These are phyloP conservation scores for Plasmodium gonderi DNA, from an alignment of 169 alveolate species.

Conservation along the genomic window DNA sequence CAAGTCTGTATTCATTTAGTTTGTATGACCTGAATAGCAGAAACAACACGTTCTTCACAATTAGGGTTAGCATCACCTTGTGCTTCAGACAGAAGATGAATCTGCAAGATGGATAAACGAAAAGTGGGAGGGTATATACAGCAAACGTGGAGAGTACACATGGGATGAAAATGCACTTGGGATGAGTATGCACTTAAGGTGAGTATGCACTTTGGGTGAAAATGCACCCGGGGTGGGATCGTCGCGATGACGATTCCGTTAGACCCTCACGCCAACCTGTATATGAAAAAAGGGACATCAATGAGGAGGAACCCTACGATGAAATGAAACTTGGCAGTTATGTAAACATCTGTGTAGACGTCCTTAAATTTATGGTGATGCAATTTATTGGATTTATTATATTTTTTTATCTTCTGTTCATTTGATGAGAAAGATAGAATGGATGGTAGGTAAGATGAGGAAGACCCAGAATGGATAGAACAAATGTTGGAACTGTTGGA, in stretches of 20 bases:
- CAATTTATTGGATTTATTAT: slow-evolving; percentile 15
- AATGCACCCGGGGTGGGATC: not conserved
- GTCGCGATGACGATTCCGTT: not conserved
- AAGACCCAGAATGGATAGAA: not conserved
- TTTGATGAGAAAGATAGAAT: slow-evolving; percentile 14
- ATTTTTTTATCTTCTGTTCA: not conserved
- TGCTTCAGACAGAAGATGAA: slow-evolving; percentile 42
- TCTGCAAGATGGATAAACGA: not conserved
- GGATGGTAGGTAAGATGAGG: slow-evolving; percentile 9
- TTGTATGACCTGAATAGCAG: slow-evolving; percentile 58
- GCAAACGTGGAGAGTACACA: not conserved
- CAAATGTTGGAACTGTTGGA: not conserved
- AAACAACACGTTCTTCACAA: slow-evolving; percentile 48
- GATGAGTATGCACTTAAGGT: not conserved
- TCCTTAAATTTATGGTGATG: slow-evolving; percentile 30
- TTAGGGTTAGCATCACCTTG: slow-evolving; percentile 37
- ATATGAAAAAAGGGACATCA: slow-evolving; percentile 56
- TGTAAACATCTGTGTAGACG: slow-evolving; percentile 67
- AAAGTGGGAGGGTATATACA: not conserved
- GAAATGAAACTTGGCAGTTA: slow-evolving; percentile 68
- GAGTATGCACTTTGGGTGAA: not conserved
- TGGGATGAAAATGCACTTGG: not conserved
- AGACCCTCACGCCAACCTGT: slow-evolving; percentile 9
- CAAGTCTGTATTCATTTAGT: slow-evolving; percentile 42
- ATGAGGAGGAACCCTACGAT: slow-evolving; percentile 58